phyloP scores from a whole-genome alignment of 2,329 filamentous ascomycete genomes.

The Ceratocystiopsis brevicomis region DNA sequence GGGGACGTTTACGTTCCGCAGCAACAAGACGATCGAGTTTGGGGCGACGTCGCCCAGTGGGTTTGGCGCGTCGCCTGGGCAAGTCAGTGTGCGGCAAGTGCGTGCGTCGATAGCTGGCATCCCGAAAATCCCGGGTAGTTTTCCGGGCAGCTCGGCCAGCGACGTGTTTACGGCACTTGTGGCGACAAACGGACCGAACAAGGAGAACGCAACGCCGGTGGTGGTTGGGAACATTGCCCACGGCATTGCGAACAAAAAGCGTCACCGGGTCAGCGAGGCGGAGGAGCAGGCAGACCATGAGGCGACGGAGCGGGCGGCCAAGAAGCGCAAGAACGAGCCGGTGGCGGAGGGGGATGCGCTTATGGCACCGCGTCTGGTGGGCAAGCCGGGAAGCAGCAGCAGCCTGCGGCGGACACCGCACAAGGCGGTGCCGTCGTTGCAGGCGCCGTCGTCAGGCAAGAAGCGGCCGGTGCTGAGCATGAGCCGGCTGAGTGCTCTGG shows the following conservation, averaged over 20 bases:
- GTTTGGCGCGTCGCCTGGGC: conserved; percentile 39
- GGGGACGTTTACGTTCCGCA: conserved; percentile 45
- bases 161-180: conserved; percentile 1
- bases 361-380: conserved; percentile 27
- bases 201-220: conserved; percentile 33
- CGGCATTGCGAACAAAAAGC: conserved; percentile 48
- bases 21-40: conserved; percentile 45
- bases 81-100: conserved; percentile 41
- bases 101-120: conserved; percentile 28
- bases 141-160: conserved; percentile 34
- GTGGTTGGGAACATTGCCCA: conserved; percentile 33
- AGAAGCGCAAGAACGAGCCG: conserved; percentile 36
- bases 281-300: conserved; percentile 34
- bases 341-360: conserved; percentile 33
- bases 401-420: conserved; percentile 3
- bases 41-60: conserved; percentile 26
- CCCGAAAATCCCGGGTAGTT: conserved; percentile 14
- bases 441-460: not conserved
- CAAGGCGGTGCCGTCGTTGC: conserved; percentile 11
- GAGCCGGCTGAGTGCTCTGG: conserved; percentile 42
- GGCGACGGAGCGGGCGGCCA: conserved; percentile 29
- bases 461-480: conserved; percentile 34
- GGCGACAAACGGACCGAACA: conserved; percentile 23
- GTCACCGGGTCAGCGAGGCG: conserved; percentile 36
- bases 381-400: conserved; percentile 1